Base-by-base conservation (phyloP, 225 moss, liverwort and hornwort genomes). In the Rhytidiadelphus loreus region DNA sequence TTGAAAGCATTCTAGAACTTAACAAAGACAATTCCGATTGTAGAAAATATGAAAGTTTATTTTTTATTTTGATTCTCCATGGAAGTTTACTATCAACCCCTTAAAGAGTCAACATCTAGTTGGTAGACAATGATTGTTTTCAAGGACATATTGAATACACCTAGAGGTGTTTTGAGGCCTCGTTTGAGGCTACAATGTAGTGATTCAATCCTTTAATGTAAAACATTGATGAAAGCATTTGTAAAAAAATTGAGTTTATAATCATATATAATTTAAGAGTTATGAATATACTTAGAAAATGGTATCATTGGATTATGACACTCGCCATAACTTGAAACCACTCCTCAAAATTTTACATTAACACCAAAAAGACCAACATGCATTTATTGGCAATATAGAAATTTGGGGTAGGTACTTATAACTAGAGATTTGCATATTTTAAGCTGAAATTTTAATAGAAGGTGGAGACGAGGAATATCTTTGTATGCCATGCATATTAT, bases 21-120 rank as follows among this genome's bases (percentile, higher is more conserved):
- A 3, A 15, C 41, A 41, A 41, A 70, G 25, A 25, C 15, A 70
- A 41, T 43, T 43, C 3, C 0, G 0, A 70, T 5, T 8, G 3
- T 39, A 43, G 0, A 43, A 70, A 41, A 39, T 1, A 39, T 70
- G 22, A 41, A 41, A 16, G 8, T 41, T 41, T 15, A 0, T 25
- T 70, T 70, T 30, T 41, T 4, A 13, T 14, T 70, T 41, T 69
- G 3, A 41, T 70, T 70, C 1, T 15, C 25, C 8, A 25, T 8
- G 1, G 8, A 41, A 15, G 3, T 5, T 25, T 3, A 1, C 5
- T 41, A 7, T 70, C 14, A 24, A 33, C 0, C 13, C 3, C 1
- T 70, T 8, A 3, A 66, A 41, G 8, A 23, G 8, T 39, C 7
- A 4, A 5, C 15, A 14, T 70, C 25, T 1, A 16, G 26, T 43